Conservation (phyloP, 768 basidiomycete genomes). For the Mycena floridula region DNA sequence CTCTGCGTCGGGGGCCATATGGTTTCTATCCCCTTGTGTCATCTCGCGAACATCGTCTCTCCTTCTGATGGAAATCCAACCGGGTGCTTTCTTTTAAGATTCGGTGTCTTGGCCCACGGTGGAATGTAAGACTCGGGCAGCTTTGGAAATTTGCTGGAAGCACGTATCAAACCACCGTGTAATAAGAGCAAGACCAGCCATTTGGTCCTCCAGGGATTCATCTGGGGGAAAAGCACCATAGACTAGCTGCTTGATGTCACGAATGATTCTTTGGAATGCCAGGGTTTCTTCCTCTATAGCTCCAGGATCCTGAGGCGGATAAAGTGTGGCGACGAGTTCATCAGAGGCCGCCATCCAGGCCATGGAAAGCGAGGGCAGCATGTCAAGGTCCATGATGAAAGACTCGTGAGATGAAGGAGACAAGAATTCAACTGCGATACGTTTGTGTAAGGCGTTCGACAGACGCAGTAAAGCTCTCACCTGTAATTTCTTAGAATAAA, state of each 20-base stretch:
- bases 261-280: slow-evolving; percentile 29
- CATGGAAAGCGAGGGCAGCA: slow-evolving; percentile 43
- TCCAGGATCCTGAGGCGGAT: slow-evolving; percentile 51
- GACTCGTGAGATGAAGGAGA: slow-evolving; percentile 14
- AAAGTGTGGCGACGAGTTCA: slow-evolving; percentile 61
- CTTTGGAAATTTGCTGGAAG: slow-evolving; percentile 53
- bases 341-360: slow-evolving; percentile 50
- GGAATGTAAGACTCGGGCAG: slow-evolving; percentile 12
- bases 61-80: no score
- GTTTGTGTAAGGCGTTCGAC: slow-evolving; percentile 56
- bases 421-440: slow-evolving; percentile 47
- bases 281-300: slow-evolving; percentile 34
- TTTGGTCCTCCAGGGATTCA: neutral
- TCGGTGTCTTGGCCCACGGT: slow-evolving; percentile 18
- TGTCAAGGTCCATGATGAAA: slow-evolving; percentile 36
- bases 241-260: slow-evolving; percentile 24
- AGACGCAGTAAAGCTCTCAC: slow-evolving; percentile 56
- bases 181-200: slow-evolving; percentile 1
- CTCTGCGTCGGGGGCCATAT: no score
- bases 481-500: slow-evolving; percentile 25
- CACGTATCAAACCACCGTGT: slow-evolving; percentile 62
- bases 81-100: no score
- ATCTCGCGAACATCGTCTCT: no score
- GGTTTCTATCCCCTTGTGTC: no score
- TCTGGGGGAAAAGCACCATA: slow-evolving; percentile 10